phyloP scores from a whole-genome alignment of 176 grass and related monocot species.

The Alloteropsis semialata region DNA sequence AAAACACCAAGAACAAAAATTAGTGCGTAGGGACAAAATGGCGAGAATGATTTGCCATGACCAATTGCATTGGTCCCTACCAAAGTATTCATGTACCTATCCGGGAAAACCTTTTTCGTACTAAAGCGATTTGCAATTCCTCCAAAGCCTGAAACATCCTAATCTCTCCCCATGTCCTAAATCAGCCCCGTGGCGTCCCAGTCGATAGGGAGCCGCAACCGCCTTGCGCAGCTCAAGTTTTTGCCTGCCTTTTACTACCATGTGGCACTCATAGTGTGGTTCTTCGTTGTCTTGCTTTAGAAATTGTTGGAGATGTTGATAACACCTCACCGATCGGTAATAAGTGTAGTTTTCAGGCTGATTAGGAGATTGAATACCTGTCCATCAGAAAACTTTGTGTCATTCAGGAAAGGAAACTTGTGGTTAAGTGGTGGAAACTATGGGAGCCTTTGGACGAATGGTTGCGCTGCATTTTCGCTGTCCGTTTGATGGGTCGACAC shows the following conservation, averaged over 20 bases:
- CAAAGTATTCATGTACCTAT: slow-evolving; percentile 18
- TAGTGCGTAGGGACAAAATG: slow-evolving; percentile 20
- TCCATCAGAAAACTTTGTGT: background rate
- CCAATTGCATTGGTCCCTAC: slow-evolving; percentile 8
- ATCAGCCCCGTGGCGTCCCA: background rate
- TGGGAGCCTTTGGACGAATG: background rate
- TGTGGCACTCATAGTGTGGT: background rate
- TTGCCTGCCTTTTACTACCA: background rate
- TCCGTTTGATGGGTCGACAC: background rate
- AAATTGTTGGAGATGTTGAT: background rate
- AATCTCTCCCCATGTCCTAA: background rate
- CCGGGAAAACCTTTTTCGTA: slow-evolving; percentile 4
- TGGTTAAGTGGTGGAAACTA: background rate
- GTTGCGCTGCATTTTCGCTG: background rate
- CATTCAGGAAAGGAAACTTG: slow-evolving; percentile 3
- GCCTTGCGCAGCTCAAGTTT: slow-evolving; percentile 6
- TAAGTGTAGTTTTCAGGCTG: background rate
- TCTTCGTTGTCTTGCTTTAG: slow-evolving; percentile 10
- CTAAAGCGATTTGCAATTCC: slow-evolving; percentile 6
- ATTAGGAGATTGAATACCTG: background rate
- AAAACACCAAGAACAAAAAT: background rate
- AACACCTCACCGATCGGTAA: background rate
- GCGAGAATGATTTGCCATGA: slow-evolving; percentile 29
- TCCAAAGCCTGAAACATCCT: background rate
- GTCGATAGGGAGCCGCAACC: background rate